Evolutionary conservation across 2,329 filamentous ascomycete genomes (phyloP), one percentile per base, ranked within the genome.

Genomic region (Colletotrichum viniferum): DNA sequence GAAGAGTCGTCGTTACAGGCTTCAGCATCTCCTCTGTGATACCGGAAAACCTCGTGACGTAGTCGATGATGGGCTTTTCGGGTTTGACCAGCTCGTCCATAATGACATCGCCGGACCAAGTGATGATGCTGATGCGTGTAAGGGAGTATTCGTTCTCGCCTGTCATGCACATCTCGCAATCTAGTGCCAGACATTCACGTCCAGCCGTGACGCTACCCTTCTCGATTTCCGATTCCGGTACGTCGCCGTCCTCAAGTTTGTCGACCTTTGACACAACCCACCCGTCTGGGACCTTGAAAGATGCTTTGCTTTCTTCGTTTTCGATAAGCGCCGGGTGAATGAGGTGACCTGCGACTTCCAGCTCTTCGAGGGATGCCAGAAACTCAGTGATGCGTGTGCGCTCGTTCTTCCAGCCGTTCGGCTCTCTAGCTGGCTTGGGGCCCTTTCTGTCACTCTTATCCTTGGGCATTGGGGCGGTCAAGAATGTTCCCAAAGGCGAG

Each of bases 161-260:
- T 4, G 96, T 97, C 85, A 95, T 93, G 83, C 96, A 98, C 97
- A 99, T 99, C 85, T 99, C 97, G 85, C 97, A 99, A 83, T 99
- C 97, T 70, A 99, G 88, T 2, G 95, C 94, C 64, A 97, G 87
- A 13, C 98, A 87, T 48, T 93, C 90, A 77, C 95, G 92, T 43
- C 96, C 97, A 34, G 92, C 95, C 1, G 95, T 97, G 73, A 98
- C 87, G 83, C 95, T 96, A 71, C 96, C 96, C 79, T 93, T 87
- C 83, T 98, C 89, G 74, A 98, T 92, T 69, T 96, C 91, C 7
- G 85, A 83, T 66, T 96, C 94, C 4, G 93, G 91, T 8, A 94
- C 89, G 64, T 90, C 84, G 4, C 92, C 95, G 36, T 95, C 93
- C 62, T 92, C 90, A 9, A 95, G 85, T 56, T 84, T 88, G 55